Evolutionary conservation across 106 monocot genomes (phyloP).

Genomic region (Allium fistulosum): DNA sequence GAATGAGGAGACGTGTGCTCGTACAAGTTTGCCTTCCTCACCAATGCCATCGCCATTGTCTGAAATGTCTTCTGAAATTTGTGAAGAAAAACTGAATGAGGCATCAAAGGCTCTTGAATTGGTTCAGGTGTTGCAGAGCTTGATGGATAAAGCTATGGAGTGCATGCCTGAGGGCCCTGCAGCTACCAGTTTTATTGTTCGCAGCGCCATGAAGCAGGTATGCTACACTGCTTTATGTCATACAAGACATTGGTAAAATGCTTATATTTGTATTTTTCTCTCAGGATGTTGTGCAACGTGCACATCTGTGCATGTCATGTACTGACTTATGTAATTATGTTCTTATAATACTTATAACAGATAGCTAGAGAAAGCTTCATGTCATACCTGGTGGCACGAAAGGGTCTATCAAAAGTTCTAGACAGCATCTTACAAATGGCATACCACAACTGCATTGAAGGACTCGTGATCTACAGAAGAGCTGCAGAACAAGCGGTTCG

Average conservation of each 20-base stretch:
- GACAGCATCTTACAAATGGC: constrained; percentile 7
- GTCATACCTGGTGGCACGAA: not conserved
- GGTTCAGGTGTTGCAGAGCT: constrained; percentile 9
- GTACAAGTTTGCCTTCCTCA: not conserved
- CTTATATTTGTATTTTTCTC: too few species aligned
- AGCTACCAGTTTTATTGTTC: not conserved
- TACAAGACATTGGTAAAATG: too few species aligned
- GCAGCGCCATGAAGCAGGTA: constrained; percentile 7
- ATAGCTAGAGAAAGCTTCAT: constrained; percentile 12
- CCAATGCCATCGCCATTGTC: not conserved
- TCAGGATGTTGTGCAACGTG: too few species aligned
- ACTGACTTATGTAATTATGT: too few species aligned
- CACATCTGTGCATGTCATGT: too few species aligned
- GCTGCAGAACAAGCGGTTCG: constrained; percentile 7
- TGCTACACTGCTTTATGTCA: constrained; percentile 1
- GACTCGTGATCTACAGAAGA: constrained; percentile 9
- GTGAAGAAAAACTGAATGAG: not conserved
- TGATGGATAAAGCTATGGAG: constrained; percentile 13
- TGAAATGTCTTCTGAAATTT: not conserved
- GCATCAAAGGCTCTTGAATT: constrained; percentile 1
- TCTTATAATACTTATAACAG: not conserved
- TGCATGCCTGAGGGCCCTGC: constrained; percentile 4
- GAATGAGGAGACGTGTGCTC: too few species aligned
- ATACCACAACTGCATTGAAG: constrained; percentile 7
- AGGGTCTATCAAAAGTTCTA: not conserved